Evolutionary conservation across 2,329 filamentous ascomycete species (phyloP).

Genomic region (Phaeophleospora eucalypticola): DNA sequence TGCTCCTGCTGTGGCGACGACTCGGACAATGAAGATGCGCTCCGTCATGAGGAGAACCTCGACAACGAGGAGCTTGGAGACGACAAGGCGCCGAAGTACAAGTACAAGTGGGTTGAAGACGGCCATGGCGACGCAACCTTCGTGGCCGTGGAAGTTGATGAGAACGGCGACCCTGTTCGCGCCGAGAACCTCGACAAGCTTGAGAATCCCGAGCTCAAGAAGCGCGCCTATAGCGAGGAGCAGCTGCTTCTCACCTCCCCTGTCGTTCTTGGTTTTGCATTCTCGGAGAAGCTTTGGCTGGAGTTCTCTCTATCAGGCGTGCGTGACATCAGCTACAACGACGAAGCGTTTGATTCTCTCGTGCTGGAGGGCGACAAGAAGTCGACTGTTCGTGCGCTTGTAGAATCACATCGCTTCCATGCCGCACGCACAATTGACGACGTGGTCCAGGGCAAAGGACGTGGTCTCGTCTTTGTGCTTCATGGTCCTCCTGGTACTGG

Average conservation of each 20-base stretch:
- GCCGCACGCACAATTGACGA: conserved; percentile 76
- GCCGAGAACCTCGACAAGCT: conserved; percentile 57
- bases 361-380: conserved; percentile 65
- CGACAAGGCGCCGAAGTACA: conserved; percentile 36
- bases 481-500: conserved; percentile 84
- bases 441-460: conserved; percentile 70
- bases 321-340: conserved; percentile 79
- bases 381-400: conserved; percentile 68
- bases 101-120: conserved; percentile 44
- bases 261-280: conserved; percentile 80
- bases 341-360: conserved; percentile 74
- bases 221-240: conserved; percentile 64
- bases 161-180: conserved; percentile 52
- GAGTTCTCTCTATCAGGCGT: conserved; percentile 79
- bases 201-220: conserved; percentile 30
- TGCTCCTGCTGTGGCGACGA: conserved; percentile 39
- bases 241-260: conserved; percentile 81
- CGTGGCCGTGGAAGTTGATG: conserved; percentile 54
- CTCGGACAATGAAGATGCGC: conserved; percentile 38
- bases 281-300: conserved; percentile 84
- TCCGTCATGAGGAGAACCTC: conserved; percentile 47
- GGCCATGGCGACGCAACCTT: conserved; percentile 48
- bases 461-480: conserved; percentile 75
- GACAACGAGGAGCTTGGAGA: conserved; percentile 48
- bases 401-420: conserved; percentile 79